Evolutionary conservation across 23 red algal species (phyloP).

Genomic region (Rhodosorus marinus): DNA sequence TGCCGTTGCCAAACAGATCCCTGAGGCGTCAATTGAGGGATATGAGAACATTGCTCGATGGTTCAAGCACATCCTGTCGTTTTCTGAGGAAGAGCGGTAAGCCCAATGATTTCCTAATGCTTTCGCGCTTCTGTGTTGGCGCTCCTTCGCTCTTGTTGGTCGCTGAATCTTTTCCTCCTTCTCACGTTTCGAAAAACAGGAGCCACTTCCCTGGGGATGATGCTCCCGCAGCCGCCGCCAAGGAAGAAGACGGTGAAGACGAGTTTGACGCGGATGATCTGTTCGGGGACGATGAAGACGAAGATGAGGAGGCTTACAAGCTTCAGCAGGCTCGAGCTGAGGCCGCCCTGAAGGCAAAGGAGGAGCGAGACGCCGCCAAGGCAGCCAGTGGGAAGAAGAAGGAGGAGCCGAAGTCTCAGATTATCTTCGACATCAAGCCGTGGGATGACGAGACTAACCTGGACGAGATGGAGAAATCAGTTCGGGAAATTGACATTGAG

Average conservation of each 20-base stretch:
- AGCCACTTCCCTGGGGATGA: no score
- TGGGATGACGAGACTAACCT: conserved; percentile 37
- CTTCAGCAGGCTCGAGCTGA: conserved; percentile 19
- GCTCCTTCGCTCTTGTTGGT: no score
- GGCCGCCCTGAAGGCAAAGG: conserved; percentile 24
- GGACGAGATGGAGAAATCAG: conserved; percentile 18
- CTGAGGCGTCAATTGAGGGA: background rate
- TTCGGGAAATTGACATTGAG: conserved; percentile 22
- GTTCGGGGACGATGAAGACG: conserved; percentile 21
- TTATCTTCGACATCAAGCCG: conserved; percentile 37
- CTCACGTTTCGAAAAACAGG: no score
- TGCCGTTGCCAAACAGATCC: background rate
- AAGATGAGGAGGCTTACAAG: conserved; percentile 23
- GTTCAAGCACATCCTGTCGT: conserved; percentile 20
- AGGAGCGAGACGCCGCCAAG: conserved; percentile 11
- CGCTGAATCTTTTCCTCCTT: no score
- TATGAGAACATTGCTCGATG: conserved; percentile 13
- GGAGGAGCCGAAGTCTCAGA: conserved; percentile 22
- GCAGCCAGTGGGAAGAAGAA: conserved; percentile 12
- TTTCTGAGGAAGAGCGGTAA: conserved; percentile 2
- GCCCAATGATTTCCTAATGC: no score
- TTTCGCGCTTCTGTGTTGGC: no score
- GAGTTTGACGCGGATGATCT: conserved; percentile 24
- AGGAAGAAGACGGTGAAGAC: no score
- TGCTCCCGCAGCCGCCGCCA: no score